Evolutionary conservation across 495 filamentous ascomycete species (phyloP).

Genomic region (Xylaria scruposa): DNA sequence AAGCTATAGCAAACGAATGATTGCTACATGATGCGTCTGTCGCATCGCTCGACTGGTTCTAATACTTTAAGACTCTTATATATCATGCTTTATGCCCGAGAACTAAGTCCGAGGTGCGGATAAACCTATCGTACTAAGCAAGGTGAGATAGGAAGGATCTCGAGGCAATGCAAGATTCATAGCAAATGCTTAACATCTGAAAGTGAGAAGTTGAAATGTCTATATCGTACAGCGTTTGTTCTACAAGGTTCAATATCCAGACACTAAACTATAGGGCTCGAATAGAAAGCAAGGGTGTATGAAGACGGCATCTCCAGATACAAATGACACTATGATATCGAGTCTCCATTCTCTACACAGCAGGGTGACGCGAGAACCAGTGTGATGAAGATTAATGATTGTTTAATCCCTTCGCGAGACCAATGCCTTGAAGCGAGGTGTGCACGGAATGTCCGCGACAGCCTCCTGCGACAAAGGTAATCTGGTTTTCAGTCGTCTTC

Average conservation of each 20-base stretch:
- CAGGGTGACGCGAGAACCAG: background rate
- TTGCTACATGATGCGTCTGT: too few species aligned
- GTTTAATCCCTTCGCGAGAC: background rate
- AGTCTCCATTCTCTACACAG: background rate
- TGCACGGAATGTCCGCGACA: background rate
- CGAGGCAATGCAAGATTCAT: too few species aligned
- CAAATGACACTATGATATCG: background rate
- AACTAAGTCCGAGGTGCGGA: too few species aligned
- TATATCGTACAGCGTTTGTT: background rate
- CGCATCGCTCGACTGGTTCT: too few species aligned
- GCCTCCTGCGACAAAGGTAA: background rate
- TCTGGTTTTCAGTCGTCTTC: background rate
- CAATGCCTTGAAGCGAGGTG: background rate
- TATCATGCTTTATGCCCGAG: too few species aligned
- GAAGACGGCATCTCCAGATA: background rate
- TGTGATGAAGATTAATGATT: background rate
- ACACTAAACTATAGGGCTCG: background rate
- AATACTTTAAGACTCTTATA: too few species aligned
- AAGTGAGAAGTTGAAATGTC: background rate
- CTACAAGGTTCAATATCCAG: background rate
- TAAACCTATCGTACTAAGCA: too few species aligned
- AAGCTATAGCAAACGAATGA: too few species aligned
- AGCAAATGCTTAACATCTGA: too few species aligned
- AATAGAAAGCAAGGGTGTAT: background rate
- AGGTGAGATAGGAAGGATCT: too few species aligned